Evolutionary conservation across 352 stramenopile species (phyloP), one percentile per base, ranked within the genome.

Genomic region (Globisporangium cystogenes): DNA sequence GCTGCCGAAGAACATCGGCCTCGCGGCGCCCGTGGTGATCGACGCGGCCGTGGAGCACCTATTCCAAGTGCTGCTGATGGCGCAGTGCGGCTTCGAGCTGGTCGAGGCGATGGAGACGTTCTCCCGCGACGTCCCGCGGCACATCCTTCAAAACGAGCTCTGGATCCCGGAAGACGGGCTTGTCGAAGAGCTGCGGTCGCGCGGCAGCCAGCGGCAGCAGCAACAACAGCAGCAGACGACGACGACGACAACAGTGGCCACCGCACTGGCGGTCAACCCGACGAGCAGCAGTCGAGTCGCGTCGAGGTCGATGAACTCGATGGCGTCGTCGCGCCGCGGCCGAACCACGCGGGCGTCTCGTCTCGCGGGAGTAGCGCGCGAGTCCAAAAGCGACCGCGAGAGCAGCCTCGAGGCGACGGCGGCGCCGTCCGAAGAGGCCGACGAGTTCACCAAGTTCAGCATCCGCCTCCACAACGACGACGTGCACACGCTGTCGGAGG

Each of bases 401-500:
- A 45, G 40, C 40, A 57, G 16, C 18, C 5, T 49, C n/a, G 43
- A 48, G 36, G 1, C 23, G 15, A 26, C 23, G 21, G 20, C 20
- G 5, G 18, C 15, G 27, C 16, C 20, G 10, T 8, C 37, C 23
- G 54, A 54, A 4, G 47, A 61, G 18, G 49, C 27, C 18, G 16
- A 45, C 12, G 51, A 41, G 41, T 48, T 57, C 51, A 64, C 58
- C 11, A 62, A 64, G 24, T 84, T 90, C 36, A 59, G 54, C 15
- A 74, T 93, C 51, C 79, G 82, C n/a, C 64, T 95, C 18, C 85
- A 95, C 51, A 93, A 91, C 55, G 85, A 95, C 46, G 85, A 93
- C 42, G 75, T 93, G 10, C 80, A 93, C 53, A 76, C 81, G 18
- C 57, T 93, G 31, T 73, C 70, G 24, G 81, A 93, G 61, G 76